A percentile compares a stretch with the other conserved stretches of the same genome.
These are phyloP conservation scores for Solanum paucissectum DNA, from an alignment of 257 asterid species.

Conservation along the genomic window DNA sequence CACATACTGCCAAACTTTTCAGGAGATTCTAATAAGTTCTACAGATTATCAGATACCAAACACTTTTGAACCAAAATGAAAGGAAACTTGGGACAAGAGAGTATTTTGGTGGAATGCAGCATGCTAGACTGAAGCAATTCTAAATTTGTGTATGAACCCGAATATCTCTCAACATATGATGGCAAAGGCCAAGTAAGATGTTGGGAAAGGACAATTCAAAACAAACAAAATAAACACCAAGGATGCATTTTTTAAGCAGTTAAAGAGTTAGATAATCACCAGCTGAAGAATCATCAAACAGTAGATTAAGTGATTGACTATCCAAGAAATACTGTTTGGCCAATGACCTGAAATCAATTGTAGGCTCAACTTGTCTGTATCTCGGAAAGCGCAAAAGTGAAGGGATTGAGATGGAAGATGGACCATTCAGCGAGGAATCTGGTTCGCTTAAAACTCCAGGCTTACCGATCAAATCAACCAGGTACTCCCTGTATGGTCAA, in stretches of 20 bases:
- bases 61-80: background rate
- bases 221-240: background rate
- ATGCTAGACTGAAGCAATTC: background rate
- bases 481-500: slow-evolving; percentile 69
- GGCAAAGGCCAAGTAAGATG: background rate
- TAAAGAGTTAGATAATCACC: slow-evolving; percentile 39
- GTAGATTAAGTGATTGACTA: slow-evolving; percentile 64
- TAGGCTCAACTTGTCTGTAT: slow-evolving; percentile 57
- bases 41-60: background rate
- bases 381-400: slow-evolving; percentile 89
- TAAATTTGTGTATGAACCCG: background rate
- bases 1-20: background rate
- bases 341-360: slow-evolving; percentile 66
- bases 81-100: background rate
- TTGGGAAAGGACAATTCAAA: background rate
- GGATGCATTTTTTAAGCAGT: background rate
- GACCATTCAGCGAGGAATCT: slow-evolving; percentile 90
- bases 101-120: background rate
- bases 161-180: background rate
- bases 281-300: slow-evolving; percentile 55
- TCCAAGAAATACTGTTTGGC: slow-evolving; percentile 86
- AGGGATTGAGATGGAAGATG: slow-evolving; percentile 77
- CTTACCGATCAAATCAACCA: slow-evolving; percentile 67
- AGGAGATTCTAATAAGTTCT: background rate
- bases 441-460: slow-evolving; percentile 85